Evolutionary conservation across 345 rosid species (phyloP).

Genomic region (Durio zibethinus): DNA sequence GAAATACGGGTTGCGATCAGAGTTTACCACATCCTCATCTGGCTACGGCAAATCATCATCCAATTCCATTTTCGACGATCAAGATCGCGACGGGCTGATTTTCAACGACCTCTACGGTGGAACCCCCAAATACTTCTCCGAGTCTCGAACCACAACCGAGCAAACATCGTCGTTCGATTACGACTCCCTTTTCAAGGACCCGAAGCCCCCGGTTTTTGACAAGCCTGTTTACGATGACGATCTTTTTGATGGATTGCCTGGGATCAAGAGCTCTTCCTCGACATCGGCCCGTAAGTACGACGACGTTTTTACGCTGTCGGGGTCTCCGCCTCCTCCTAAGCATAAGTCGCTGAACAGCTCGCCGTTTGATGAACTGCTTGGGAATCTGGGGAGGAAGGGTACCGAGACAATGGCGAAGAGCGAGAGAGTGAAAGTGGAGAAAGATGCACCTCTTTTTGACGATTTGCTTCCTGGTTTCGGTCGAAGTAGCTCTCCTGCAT

Average conservation of each 20-base stretch:
- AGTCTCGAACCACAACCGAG: slow-evolving; percentile 21
- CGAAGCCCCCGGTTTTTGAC: slow-evolving; percentile 52
- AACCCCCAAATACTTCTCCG: slow-evolving; percentile 48
- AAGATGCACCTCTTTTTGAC: slow-evolving; percentile 47
- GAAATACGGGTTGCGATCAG: slow-evolving; percentile 37
- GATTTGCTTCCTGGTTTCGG: slow-evolving; percentile 79
- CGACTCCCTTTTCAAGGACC: slow-evolving; percentile 46
- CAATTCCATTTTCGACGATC: slow-evolving; percentile 44
- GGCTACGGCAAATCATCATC: slow-evolving; percentile 20
- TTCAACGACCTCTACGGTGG: slow-evolving; percentile 55
- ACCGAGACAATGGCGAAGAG: slow-evolving; percentile 20
- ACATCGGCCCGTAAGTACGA: slow-evolving; percentile 38
- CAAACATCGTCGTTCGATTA: slow-evolving; percentile 41
- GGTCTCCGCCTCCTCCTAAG: slow-evolving; percentile 26
- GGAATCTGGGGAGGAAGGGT: slow-evolving; percentile 40
- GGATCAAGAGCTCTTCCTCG: slow-evolving; percentile 45
- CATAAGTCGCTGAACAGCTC: slow-evolving; percentile 22
- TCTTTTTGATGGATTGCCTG: slow-evolving; percentile 62
- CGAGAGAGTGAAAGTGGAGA: slow-evolving; percentile 29
- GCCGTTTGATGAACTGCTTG: slow-evolving; percentile 60
- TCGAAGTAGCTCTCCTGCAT: slow-evolving; percentile 45
- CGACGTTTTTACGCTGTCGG: slow-evolving; percentile 35
- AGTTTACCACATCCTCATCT: slow-evolving; percentile 24
- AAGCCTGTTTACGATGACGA: slow-evolving; percentile 77
- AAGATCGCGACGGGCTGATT: slow-evolving; percentile 29